Percentiles rank a stretch among this genome's conserved stretches.
These are phyloP conservation scores for Cytospora leucostoma DNA, from an alignment of 2,329 filamentous ascomycete species.

Conservation along the genomic window DNA sequence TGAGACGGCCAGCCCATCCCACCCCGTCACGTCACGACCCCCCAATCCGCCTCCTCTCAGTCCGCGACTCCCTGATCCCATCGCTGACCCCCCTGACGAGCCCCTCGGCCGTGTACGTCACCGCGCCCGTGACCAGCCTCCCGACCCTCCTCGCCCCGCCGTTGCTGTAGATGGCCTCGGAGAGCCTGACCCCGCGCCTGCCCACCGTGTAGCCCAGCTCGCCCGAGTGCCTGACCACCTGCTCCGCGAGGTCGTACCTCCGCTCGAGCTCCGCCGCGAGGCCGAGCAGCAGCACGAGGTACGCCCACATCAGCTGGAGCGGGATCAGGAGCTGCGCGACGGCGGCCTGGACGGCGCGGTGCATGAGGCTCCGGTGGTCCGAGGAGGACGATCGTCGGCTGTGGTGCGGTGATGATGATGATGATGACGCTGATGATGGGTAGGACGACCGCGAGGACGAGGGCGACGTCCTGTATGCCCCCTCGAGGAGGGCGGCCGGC, in stretches of 20 bases:
- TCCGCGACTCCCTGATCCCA: slow-evolving; percentile 56
- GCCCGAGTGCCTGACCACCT: slow-evolving; percentile 53
- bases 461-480: slow-evolving; percentile 27
- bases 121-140: slow-evolving; percentile 55
- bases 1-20: background rate
- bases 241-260: slow-evolving; percentile 64
- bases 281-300: slow-evolving; percentile 55
- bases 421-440: background rate
- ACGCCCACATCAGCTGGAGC: slow-evolving; percentile 62
- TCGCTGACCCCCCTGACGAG: slow-evolving; percentile 43
- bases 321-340: slow-evolving; percentile 62
- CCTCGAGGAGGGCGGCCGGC: slow-evolving; percentile 37
- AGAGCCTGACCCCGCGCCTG: slow-evolving; percentile 52
- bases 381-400: background rate
- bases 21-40: background rate
- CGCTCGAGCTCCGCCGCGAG: slow-evolving; percentile 64
- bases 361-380: slow-evolving; percentile 49
- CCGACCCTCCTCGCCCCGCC: slow-evolving; percentile 66
- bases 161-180: slow-evolving; percentile 58
- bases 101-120: slow-evolving; percentile 63
- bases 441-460: slow-evolving; percentile 8
- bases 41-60: slow-evolving; percentile 40
- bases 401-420: background rate
- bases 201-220: slow-evolving; percentile 56
- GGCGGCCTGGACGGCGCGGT: slow-evolving; percentile 56